Conservation (phyloP, 768 basidiomycete species). For the Saitozyma podzolica region DNA sequence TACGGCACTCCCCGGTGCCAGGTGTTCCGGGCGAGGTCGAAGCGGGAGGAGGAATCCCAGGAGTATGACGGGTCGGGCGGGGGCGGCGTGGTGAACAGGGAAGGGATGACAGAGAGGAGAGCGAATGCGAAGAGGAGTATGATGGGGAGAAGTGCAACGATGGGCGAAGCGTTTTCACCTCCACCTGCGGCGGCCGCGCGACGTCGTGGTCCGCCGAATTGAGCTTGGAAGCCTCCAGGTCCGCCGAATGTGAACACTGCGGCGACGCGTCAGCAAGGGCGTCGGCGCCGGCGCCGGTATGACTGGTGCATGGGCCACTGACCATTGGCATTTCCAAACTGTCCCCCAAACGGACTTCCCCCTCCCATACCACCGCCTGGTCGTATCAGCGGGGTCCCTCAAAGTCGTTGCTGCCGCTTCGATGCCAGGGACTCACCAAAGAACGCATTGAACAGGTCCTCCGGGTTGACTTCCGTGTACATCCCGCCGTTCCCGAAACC, state of each 20-base stretch:
- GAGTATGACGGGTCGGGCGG: constrained; percentile 78
- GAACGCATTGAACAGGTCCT: constrained; percentile 98
- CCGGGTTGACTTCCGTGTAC: constrained; percentile 75
- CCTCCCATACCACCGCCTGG: constrained; percentile 27
- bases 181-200: constrained; percentile 51
- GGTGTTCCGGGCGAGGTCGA: constrained; percentile 65
- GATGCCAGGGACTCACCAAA: constrained; percentile 61
- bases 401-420: no score
- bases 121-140: constrained; percentile 82
- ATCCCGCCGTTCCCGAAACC: constrained; percentile 46
- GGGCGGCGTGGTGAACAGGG: constrained; percentile 65
- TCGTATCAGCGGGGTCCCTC: no score
- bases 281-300: not conserved
- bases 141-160: constrained; percentile 80
- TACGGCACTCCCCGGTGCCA: constrained; percentile 71
- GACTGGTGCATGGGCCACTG: constrained; percentile 57
- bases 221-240: constrained; percentile 75
- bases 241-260: constrained; percentile 73
- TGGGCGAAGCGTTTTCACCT: constrained; percentile 20
- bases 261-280: not conserved
- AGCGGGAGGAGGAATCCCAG: constrained; percentile 65
- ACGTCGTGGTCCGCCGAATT: constrained; percentile 55
- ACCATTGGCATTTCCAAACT: constrained; percentile 51
- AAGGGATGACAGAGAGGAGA: constrained; percentile 75
- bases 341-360: constrained; percentile 57